These are phyloP conservation scores for Periconia sp. DNA, from an alignment of 2,329 filamentous ascomycete species.

Conservation along the genomic window DNA sequence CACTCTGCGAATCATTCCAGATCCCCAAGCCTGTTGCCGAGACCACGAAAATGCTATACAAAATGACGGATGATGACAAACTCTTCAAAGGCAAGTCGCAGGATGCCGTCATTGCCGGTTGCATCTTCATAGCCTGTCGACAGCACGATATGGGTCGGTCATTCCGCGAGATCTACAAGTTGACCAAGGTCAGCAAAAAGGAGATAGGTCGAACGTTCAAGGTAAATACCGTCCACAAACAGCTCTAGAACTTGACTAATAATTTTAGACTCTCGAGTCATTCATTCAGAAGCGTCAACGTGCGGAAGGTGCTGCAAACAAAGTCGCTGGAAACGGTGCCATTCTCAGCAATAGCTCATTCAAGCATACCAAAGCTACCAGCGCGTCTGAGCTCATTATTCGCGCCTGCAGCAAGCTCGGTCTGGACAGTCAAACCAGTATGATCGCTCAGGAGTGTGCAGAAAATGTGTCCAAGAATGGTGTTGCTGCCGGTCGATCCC, in stretches of 20 bases:
- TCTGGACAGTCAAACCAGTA: conserved; percentile 73
- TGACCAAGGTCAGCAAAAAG: conserved; percentile 95
- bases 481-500: conserved; percentile 87
- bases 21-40: conserved; percentile 82
- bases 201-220: conserved; percentile 98
- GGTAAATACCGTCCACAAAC: conserved; percentile 14
- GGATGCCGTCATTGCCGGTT: conserved; percentile 91
- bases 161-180: conserved; percentile 89
- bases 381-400: conserved; percentile 79
- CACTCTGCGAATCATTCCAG: conserved; percentile 68
- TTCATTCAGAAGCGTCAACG: conserved; percentile 71
- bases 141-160: conserved; percentile 84
- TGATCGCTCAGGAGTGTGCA: conserved; percentile 77
- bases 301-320: conserved; percentile 24
- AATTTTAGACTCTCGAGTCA: conserved; percentile 65
- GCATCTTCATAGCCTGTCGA: conserved; percentile 96
- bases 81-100: conserved; percentile 94
- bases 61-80: conserved; percentile 88
- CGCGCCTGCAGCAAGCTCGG: conserved; percentile 87
- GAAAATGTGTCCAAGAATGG: conserved; percentile 75
- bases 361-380: conserved; percentile 74
- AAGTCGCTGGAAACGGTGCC: conserved; percentile 41
- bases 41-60: conserved; percentile 92
- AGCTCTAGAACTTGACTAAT: background rate
- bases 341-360: conserved; percentile 60